phyloP scores from a whole-genome alignment of 306 rosid genomes.

The Lupinus albus region DNA sequence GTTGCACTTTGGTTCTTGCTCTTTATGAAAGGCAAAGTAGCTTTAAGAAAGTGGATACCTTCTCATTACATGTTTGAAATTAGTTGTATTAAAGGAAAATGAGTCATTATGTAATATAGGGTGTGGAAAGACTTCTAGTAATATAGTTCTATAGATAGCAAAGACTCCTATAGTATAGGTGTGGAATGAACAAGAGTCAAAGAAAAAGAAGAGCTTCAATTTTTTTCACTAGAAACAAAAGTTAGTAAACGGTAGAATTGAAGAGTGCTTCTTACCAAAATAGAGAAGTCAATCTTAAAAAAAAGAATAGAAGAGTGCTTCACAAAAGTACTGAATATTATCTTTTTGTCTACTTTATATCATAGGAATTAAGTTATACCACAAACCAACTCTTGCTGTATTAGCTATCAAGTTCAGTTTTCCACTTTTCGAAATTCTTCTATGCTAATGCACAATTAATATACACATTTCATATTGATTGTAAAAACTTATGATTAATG shows the following conservation, averaged over 20 bases:
- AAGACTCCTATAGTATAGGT: background rate
- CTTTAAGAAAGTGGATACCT: constrained; percentile 34
- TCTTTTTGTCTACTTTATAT: background rate
- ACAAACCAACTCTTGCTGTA: background rate
- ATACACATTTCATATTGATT: background rate
- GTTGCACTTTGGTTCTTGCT: constrained; percentile 38
- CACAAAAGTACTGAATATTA: background rate
- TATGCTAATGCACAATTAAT: constrained; percentile 5
- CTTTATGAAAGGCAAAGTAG: constrained; percentile 36
- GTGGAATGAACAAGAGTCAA: background rate
- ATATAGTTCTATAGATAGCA: background rate
- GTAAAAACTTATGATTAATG: background rate
- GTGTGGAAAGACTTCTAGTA: too few species aligned
- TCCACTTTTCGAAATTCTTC: constrained; percentile 1
- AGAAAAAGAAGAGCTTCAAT: background rate
- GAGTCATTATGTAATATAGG: too few species aligned
- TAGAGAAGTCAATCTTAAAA: too few species aligned
- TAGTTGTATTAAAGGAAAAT: background rate
- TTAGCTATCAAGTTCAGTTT: background rate
- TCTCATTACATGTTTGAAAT: background rate
- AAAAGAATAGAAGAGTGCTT: background rate
- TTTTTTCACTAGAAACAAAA: too few species aligned
- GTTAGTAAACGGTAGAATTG: too few species aligned
- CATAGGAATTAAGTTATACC: background rate
- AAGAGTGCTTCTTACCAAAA: too few species aligned